Percentiles rank a stretch among this genome's conserved stretches.
Evolutionary conservation across 2,329 filamentous ascomycete species (phyloP).

Genomic region (Paraconiothyrium brasiliense): DNA sequence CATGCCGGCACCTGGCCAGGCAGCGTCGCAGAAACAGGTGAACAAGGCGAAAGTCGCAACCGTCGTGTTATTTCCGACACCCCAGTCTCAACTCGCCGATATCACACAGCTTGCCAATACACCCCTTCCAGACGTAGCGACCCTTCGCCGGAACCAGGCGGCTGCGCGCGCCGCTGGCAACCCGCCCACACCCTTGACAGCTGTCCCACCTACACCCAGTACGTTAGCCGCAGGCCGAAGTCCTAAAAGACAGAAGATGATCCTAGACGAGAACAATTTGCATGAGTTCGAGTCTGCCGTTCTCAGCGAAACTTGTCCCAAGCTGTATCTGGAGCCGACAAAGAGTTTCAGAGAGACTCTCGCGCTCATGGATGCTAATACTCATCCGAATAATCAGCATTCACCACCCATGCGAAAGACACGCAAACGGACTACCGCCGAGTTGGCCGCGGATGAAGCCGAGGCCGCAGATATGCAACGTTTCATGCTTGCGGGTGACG

Average conservation of each 20-base stretch:
- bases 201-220: conserved; percentile 64
- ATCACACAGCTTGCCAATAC: conserved; percentile 79
- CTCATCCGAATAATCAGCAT: conserved; percentile 80
- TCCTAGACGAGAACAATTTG: conserved; percentile 78
- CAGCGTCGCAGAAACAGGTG: conserved; percentile 57
- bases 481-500: conserved; percentile 92
- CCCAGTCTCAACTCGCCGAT: conserved; percentile 77
- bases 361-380: conserved; percentile 73
- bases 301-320: conserved; percentile 75
- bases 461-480: conserved; percentile 87
- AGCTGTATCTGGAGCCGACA: conserved; percentile 80
- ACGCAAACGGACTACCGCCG: conserved; percentile 91
- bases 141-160: conserved; percentile 59
- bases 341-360: conserved; percentile 74
- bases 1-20: conserved; percentile 63
- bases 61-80: conserved; percentile 84
- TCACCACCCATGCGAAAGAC: conserved; percentile 85
- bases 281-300: conserved; percentile 80
- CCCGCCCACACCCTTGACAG: conserved; percentile 71
- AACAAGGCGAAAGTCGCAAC: conserved; percentile 70
- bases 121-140: conserved; percentile 62
- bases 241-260: conserved; percentile 78
- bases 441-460: conserved; percentile 94
- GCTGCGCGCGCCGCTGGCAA: conserved; percentile 60
- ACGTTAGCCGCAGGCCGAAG: conserved; percentile 66